phyloP scores from a whole-genome alignment of 1,139 yeast species.

The Magnusiomyces sp. region DNA sequence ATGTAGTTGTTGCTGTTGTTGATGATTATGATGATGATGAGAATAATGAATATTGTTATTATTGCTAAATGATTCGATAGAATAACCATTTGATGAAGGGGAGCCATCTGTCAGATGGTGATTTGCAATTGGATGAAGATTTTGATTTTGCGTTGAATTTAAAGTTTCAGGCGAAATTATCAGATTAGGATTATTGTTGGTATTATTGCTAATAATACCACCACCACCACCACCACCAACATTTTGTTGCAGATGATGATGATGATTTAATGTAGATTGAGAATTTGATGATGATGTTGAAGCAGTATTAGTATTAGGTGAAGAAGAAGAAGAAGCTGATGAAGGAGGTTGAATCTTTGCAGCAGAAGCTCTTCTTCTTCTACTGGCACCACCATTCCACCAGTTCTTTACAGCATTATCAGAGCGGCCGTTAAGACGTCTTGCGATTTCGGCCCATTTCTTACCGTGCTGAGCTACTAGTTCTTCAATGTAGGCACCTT shows the following conservation, averaged over 20 bases:
- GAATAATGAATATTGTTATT: background rate
- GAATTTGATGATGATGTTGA: slow-evolving; percentile 9
- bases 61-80: background rate
- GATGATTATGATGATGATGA: too few relatives aligned
- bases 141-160: too few relatives aligned
- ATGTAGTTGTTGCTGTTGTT: too few relatives aligned
- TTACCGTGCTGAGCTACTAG: slow-evolving; percentile 76
- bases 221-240: background rate
- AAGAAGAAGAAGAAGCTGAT: slow-evolving; percentile 4
- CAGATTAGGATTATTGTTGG: background rate
- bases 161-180: too few relatives aligned
- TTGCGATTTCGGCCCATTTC: slow-evolving; percentile 90
- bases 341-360: slow-evolving; percentile 14
- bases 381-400: slow-evolving; percentile 93
- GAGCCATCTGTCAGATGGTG: too few relatives aligned
- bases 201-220: background rate
- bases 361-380: slow-evolving; percentile 50
- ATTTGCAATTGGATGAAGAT: background rate
- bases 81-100: background rate
- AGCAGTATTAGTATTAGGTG: background rate
- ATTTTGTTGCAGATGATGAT: too few relatives aligned
- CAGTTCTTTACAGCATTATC: slow-evolving; percentile 92
- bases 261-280: background rate
- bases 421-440: slow-evolving; percentile 76
- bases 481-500: slow-evolving; percentile 72